Base-by-base conservation (phyloP, 495 filamentous ascomycete genomes). In the Aspergillus conjunctus region DNA sequence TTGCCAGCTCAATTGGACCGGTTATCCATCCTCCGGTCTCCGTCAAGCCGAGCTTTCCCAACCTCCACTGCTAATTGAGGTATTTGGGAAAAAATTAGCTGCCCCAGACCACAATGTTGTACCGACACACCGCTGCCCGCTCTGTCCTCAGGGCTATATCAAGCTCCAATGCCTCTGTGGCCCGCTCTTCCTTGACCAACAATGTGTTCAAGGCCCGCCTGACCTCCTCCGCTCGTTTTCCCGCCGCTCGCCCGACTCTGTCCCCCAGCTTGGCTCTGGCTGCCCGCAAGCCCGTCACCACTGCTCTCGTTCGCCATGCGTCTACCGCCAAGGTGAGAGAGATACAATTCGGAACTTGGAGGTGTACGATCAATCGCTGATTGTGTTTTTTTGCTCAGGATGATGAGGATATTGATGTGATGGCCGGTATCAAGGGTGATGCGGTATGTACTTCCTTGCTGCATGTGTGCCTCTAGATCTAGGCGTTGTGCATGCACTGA, bases 371-470 rank as follows among this genome's bases (percentile, higher is more conserved):
- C 63, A 65, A 68, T 73, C 63, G 69, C 73, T 77, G 65, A 77
- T 66, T 37, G 17, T 31, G 15, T 48, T 30, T 39, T 54, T 54
- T 32, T 11, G 46, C 61, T 46, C 46, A 79, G 59, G 77, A 56
- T 33, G 68, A 65, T 4, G 72, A 72, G 33, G 81, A 87, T 30
- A 69, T 75, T 44, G 85, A 92, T 53, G 87, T 93, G 77, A 75
- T 86, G 71, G 81, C 80, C 50, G 89, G 86, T 39, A 75, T 97
- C 46, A 87, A 81, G 68, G 66, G 79, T 21, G 93, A 98, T 71
- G 54, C 94, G 60, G 92, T 94, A 85, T 30, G 88, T 75, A 48
- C 37, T 41, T 41, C 9, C 43, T 60, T 44, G 34, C 43, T 43
- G 54, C 41, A 33, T 21, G 57, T 51, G 49, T 37, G 43, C 44